Conservation (phyloP, 2,329 filamentous ascomycete genomes). For the Coniochaeta sp. region DNA sequence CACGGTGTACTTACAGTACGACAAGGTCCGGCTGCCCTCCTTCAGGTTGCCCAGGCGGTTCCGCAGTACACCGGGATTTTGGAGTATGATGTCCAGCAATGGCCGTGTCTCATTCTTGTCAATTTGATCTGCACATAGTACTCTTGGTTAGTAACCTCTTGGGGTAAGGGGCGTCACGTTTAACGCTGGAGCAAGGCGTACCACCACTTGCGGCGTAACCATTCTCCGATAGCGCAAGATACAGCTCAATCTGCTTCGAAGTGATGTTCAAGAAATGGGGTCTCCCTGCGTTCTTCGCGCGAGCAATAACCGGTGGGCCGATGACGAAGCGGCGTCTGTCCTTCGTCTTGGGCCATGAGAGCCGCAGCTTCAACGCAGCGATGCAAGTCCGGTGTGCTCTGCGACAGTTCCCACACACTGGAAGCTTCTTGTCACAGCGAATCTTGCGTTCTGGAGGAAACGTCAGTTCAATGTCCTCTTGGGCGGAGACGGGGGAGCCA, state of each 20-base stretch:
- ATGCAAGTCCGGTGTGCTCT: neutral
- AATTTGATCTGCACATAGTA: too few species aligned
- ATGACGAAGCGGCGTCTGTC: neutral
- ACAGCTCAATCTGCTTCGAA: neutral
- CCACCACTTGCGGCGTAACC: neutral
- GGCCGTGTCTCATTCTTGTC: too few species aligned
- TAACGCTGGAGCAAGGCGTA: too few species aligned
- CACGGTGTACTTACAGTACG: neutral
- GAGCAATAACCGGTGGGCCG: neutral
- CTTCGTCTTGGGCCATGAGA: neutral
- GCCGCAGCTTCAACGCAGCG: neutral
- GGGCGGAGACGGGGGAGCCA: too few species aligned
- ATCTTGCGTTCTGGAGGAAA: neutral
- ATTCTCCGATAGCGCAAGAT: neutral
- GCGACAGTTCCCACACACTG: neutral
- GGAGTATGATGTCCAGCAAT: too few species aligned
- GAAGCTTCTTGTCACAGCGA: neutral
- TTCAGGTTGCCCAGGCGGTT: neutral
- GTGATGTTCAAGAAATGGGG: neutral
- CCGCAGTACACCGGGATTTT: too few species aligned
- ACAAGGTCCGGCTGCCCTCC: neutral
- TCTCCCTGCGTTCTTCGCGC: neutral
- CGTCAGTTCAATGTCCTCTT: too few species aligned
- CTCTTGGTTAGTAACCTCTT: too few species aligned
- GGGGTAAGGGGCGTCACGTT: too few species aligned